Conservation (phyloP, 768 basidiomycete species). For the Psilocybe subaeruginosa region DNA sequence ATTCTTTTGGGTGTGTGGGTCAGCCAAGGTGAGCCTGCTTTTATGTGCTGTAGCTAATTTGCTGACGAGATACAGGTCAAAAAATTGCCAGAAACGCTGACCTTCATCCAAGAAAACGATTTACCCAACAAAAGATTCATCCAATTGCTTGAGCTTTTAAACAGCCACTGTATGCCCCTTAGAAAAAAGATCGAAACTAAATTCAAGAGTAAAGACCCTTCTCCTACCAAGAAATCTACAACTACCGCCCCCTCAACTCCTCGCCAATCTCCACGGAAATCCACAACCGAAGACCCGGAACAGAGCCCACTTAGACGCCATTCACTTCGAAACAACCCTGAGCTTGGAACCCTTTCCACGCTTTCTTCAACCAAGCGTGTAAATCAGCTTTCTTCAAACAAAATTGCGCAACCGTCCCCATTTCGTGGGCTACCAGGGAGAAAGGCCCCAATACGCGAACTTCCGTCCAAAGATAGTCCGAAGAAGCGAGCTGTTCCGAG, state of each 20-base stretch:
- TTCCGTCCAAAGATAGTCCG: constrained; percentile 39
- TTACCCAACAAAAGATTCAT: constrained; percentile 25
- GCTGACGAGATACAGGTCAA: constrained; percentile 11
- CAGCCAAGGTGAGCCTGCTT: constrained; percentile 35
- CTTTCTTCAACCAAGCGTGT: constrained; percentile 22
- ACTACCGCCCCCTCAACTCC: neutral
- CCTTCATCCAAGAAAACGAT: constrained; percentile 26
- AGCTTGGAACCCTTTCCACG: constrained; percentile 10
- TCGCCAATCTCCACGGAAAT: constrained; percentile 18
- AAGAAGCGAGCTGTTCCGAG: constrained; percentile 37
- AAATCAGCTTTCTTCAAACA: constrained; percentile 23
- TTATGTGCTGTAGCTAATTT: neutral
- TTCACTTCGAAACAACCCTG: neutral
- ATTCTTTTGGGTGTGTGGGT: constrained; percentile 49
- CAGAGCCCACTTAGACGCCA: neutral
- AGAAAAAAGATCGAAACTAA: constrained; percentile 10
- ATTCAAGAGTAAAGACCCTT: constrained; percentile 2
- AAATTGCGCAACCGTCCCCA: constrained; percentile 17
- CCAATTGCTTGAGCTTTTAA: constrained; percentile 25
- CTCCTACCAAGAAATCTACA: constrained; percentile 1
- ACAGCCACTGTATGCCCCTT: constrained; percentile 22
- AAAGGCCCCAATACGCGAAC: constrained; percentile 28
- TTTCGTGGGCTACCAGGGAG: constrained; percentile 10
- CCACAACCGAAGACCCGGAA: neutral
- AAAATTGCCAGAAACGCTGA: constrained; percentile 17